These are phyloP conservation scores for Penicillium oxalicum DNA, from an alignment of 2,329 filamentous ascomycete species.

Conservation along the genomic window DNA sequence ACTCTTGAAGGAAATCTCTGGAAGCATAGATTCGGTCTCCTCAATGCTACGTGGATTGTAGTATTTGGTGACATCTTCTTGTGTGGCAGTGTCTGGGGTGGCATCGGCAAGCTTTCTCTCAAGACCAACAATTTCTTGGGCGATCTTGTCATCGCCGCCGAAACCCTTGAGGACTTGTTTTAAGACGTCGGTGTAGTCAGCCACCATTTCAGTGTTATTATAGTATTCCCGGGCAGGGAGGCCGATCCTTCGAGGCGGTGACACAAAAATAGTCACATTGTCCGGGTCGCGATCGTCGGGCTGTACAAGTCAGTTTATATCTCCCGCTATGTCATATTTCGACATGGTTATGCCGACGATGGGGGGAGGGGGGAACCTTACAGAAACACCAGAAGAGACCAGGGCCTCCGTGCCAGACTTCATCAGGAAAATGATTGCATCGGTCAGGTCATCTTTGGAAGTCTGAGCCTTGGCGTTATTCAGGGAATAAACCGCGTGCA, in stretches of 20 bases:
- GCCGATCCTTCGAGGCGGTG: constrained; percentile 46
- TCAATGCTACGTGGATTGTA: constrained; percentile 59
- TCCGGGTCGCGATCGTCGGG: constrained; percentile 53
- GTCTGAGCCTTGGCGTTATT: constrained; percentile 20
- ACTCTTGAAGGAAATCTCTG: constrained; percentile 50
- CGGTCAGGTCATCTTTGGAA: constrained; percentile 27
- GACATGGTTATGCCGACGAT: not conserved
- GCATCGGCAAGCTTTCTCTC: constrained; percentile 56
- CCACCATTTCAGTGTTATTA: constrained; percentile 48
- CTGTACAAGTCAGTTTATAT: constrained; percentile 17
- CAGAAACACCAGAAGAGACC: constrained; percentile 27
- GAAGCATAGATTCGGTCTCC: constrained; percentile 51
- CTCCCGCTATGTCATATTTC: not conserved
- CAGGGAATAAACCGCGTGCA: constrained; percentile 45
- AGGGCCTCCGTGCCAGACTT: constrained; percentile 34
- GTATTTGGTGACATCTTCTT: constrained; percentile 58
- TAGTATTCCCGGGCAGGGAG: constrained; percentile 59
- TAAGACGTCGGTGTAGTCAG: constrained; percentile 46
- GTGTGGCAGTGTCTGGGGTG: constrained; percentile 53
- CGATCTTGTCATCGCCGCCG: constrained; percentile 23
- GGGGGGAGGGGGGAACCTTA: constrained; percentile 17
- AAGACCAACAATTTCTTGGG: constrained; percentile 48
- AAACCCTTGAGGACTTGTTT: constrained; percentile 40
- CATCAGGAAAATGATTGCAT: constrained; percentile 33
- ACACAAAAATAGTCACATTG: constrained; percentile 45